These are phyloP conservation scores for Alternaria sp. DNA, from an alignment of 2,329 filamentous ascomycete species.

Conservation along the genomic window DNA sequence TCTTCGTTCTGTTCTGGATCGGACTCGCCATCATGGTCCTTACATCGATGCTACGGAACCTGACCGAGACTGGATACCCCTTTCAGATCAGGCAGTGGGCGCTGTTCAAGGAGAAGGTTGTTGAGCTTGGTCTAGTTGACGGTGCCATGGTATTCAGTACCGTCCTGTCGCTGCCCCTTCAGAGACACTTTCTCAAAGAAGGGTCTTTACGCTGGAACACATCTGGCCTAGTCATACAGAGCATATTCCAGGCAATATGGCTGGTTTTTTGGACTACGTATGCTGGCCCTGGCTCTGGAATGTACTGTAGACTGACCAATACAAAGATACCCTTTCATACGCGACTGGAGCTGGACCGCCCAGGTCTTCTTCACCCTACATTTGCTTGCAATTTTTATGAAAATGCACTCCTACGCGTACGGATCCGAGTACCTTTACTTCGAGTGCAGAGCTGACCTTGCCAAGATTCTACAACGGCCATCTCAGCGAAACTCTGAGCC, in stretches of 20 bases:
- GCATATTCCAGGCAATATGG: constrained; percentile 81
- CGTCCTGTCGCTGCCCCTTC: constrained; percentile 74
- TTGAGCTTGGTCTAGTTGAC: constrained; percentile 85
- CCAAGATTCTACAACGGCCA: constrained; percentile 90
- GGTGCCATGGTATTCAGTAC: constrained; percentile 83
- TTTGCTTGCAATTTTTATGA: constrained; percentile 92
- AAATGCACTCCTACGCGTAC: constrained; percentile 92
- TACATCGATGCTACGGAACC: constrained; percentile 89
- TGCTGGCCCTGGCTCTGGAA: constrained; percentile 26
- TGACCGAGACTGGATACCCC: constrained; percentile 91
- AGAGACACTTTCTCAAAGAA: constrained; percentile 69
- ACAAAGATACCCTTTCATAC: constrained; percentile 75
- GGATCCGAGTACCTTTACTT: constrained; percentile 6
- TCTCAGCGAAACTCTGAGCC: constrained; percentile 83
- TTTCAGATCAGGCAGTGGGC: constrained; percentile 87
- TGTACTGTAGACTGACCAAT: constrained; percentile 17
- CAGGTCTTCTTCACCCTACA: constrained; percentile 95
- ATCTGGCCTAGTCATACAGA: constrained; percentile 83
- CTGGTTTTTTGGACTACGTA: constrained; percentile 79
- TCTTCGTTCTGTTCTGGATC: constrained; percentile 99
- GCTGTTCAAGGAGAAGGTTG: constrained; percentile 86
- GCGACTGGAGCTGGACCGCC: constrained; percentile 95
- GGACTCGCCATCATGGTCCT: constrained; percentile 95
- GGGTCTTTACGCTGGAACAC: constrained; percentile 73
- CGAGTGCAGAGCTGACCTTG: not conserved